Conservation (phyloP, 768 basidiomycete genomes). For the Psilocybe sp. region DNA sequence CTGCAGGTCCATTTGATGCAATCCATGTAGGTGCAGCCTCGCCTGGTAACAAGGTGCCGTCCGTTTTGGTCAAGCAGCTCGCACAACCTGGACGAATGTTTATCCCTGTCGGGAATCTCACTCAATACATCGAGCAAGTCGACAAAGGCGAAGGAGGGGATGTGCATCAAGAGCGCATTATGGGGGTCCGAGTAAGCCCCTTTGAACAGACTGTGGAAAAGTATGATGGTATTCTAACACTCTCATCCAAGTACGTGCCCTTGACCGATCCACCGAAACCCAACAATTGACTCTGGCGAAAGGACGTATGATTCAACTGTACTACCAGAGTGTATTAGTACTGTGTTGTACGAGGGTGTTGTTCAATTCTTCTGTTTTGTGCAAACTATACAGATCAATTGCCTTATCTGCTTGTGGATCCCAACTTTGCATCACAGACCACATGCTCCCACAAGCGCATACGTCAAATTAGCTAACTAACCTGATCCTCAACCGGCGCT, state of each 20-base stretch:
- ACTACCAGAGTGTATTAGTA: too few relatives aligned
- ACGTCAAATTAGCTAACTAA: too few relatives aligned
- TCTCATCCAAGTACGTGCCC: constrained; percentile 58
- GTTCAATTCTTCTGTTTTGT: too few relatives aligned
- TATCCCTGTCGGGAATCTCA: constrained; percentile 76
- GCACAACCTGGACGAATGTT: constrained; percentile 82
- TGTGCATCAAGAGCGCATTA: constrained; percentile 61
- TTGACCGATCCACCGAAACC: constrained; percentile 46
- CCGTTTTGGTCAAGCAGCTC: constrained; percentile 73
- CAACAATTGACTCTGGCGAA: too few relatives aligned
- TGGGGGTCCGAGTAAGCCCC: constrained; percentile 75
- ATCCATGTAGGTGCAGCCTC: constrained; percentile 97
- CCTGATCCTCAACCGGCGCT: too few relatives aligned
- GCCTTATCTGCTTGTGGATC: too few relatives aligned
- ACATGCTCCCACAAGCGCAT: too few relatives aligned
- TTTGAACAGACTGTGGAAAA: not conserved
- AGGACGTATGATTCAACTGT: too few relatives aligned
- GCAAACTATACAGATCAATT: too few relatives aligned
- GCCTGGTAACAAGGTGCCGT: constrained; percentile 53
- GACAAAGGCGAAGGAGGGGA: constrained; percentile 75
- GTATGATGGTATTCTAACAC: not conserved
- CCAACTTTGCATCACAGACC: too few relatives aligned
- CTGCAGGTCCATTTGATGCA: constrained; percentile 65
- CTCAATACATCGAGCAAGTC: constrained; percentile 67
- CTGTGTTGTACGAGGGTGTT: too few relatives aligned